Conservation (phyloP, 345 rosid genomes). For the Moricandia moricandioides region DNA sequence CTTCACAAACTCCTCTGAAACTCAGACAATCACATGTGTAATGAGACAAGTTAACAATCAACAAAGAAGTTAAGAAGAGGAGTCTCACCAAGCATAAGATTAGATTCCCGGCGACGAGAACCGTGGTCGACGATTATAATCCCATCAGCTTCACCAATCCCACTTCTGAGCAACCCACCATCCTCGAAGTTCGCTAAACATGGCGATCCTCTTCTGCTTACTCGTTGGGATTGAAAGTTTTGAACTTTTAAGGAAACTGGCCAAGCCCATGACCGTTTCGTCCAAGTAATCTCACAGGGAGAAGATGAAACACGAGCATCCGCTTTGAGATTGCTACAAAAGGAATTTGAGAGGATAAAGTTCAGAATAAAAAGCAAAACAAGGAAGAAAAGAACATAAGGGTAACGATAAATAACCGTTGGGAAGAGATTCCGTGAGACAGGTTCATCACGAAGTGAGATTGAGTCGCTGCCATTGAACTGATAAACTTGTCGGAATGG, state of each 20-base stretch:
- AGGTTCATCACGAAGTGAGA: constrained; percentile 3
- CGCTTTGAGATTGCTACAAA: constrained; percentile 3
- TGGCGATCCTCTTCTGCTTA: constrained; percentile 18
- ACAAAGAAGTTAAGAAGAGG: neutral
- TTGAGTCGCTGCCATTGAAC: constrained; percentile 23
- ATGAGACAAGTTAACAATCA: neutral
- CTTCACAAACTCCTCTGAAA: constrained; percentile 83
- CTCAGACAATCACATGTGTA: neutral
- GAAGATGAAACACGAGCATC: constrained; percentile 17
- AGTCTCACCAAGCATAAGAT: constrained; percentile 74
- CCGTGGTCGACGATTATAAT: constrained; percentile 92
- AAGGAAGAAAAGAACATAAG: neutral
- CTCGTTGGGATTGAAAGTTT: constrained; percentile 16
- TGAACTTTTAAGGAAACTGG: constrained; percentile 26
- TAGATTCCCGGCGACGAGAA: constrained; percentile 82
- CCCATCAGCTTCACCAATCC: constrained; percentile 59
- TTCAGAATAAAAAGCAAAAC: neutral
- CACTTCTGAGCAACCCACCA: constrained; percentile 32
- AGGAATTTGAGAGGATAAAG: neutral
- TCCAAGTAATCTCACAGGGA: constrained; percentile 6
- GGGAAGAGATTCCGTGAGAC: neutral
- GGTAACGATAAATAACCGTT: constrained; percentile 10
- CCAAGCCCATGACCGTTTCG: constrained; percentile 25
- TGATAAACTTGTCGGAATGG: neutral
- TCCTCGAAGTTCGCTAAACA: constrained; percentile 33